Evolutionary conservation across 129 eudicot species (phyloP).

Genomic region (Tanacetum coccineum): DNA sequence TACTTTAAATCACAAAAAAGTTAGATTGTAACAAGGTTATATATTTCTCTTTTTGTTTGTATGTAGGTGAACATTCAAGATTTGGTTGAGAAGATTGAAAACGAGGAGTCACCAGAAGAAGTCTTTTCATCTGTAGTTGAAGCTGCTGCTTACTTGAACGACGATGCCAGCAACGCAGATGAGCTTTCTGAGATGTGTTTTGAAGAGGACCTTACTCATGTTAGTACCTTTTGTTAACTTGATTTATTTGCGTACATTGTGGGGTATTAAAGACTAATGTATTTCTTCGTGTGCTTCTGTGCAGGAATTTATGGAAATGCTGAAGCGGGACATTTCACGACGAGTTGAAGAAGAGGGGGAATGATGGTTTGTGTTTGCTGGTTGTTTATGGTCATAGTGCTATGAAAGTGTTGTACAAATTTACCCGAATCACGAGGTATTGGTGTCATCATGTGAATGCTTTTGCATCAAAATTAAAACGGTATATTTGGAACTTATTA

Average conservation of each 20-base stretch:
- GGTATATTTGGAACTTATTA: neutral
- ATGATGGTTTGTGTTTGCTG: constrained; percentile 21
- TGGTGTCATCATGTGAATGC: constrained; percentile 1
- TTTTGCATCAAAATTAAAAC: constrained; percentile 13
- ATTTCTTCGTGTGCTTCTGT: neutral
- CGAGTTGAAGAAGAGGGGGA: constrained; percentile 40
- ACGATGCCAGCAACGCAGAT: constrained; percentile 34
- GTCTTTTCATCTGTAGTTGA: constrained; percentile 67
- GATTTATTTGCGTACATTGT: neutral
- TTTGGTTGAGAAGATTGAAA: constrained; percentile 58
- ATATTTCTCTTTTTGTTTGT: neutral
- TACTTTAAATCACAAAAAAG: neutral
- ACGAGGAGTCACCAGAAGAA: constrained; percentile 47
- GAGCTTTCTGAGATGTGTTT: constrained; percentile 44
- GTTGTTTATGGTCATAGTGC: neutral
- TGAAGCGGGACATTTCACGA: constrained; percentile 49
- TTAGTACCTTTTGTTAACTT: constrained; percentile 21
- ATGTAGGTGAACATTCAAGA: constrained; percentile 44
- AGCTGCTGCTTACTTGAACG: constrained; percentile 37
- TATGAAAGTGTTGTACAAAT: constrained; percentile 25
- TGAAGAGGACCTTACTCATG: constrained; percentile 61
- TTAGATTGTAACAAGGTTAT: neutral
- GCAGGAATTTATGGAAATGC: constrained; percentile 74
- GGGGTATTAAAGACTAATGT: neutral
- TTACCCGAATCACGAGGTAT: neutral